Conservation (phyloP, 2,329 filamentous ascomycete genomes). For the Aspergillus sp. region DNA sequence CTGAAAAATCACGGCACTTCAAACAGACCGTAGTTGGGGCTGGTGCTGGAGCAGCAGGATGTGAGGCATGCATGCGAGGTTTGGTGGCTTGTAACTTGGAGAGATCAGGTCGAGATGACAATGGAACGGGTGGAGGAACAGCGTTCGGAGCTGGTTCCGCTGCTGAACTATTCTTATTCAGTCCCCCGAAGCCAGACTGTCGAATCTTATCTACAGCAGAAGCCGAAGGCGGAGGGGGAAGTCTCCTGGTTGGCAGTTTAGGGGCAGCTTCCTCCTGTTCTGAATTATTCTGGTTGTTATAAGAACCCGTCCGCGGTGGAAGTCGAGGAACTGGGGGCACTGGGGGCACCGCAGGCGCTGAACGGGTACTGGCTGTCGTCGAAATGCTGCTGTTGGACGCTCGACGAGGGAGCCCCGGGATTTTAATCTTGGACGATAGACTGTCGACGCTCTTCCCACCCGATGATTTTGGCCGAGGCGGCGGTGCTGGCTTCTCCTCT, state of each 20-base stretch:
- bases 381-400: conserved; percentile 10
- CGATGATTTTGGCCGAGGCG: conserved; percentile 18
- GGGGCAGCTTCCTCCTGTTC: conserved; percentile 9
- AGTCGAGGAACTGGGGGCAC: background rate
- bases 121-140: conserved; percentile 48
- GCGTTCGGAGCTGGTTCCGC: conserved; percentile 13
- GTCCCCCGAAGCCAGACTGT: conserved; percentile 44
- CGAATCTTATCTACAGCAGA: conserved; percentile 31
- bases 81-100: conserved; percentile 52
- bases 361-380: conserved; percentile 4
- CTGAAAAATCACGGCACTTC: conserved; percentile 81
- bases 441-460: background rate
- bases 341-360: background rate
- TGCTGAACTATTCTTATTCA: conserved; percentile 33
- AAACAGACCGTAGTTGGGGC: conserved; percentile 53
- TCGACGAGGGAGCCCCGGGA: conserved; percentile 16
- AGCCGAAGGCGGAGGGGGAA: conserved; percentile 32
- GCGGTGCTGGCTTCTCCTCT: conserved; percentile 17
- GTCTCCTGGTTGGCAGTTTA: conserved; percentile 21
- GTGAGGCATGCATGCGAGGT: conserved; percentile 31
- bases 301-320: conserved; percentile 11
- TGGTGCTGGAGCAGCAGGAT: conserved; percentile 7
- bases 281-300: no score
- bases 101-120: conserved; percentile 54
- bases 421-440: conserved; percentile 4